Conservation (phyloP, 106 monocot species). For the Triglochin maritima region DNA sequence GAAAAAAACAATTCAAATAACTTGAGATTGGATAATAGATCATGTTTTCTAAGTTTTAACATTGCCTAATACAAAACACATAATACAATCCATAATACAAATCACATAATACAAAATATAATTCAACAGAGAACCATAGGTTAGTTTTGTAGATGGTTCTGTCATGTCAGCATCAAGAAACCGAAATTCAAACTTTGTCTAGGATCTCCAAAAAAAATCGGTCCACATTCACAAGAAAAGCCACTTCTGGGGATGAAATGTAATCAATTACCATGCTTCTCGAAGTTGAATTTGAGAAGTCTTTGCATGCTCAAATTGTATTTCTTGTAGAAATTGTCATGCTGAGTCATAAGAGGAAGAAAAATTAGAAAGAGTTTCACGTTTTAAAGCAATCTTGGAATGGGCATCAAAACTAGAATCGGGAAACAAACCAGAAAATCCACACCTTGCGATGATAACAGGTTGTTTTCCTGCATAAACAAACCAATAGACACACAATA, state of each 20-base stretch:
- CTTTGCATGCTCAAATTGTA: conserved; percentile 73
- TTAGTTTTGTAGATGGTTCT: conserved; percentile 59
- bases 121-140: conserved; percentile 54
- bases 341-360: conserved; percentile 23
- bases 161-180: conserved; percentile 31
- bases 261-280: conserved; percentile 26
- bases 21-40: too few relatives aligned
- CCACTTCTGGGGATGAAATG: conserved; percentile 68
- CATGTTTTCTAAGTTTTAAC: too few relatives aligned
- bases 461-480: conserved; percentile 32
- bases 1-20: too few relatives aligned
- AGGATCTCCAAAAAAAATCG: conserved; percentile 32
- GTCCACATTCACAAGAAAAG: conserved; percentile 31
- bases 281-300: conserved; percentile 22
- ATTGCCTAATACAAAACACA: too few relatives aligned
- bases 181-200: conserved; percentile 41
- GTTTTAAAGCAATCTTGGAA: background rate
- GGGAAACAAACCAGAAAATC: conserved; percentile 55
- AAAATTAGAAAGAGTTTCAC: background rate
- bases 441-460: conserved; percentile 36
- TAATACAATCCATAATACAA: too few relatives aligned
- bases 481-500: background rate
- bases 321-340: conserved; percentile 62
- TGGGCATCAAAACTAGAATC: conserved; percentile 34
- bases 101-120: too few relatives aligned